Conservation (phyloP, 148 eudicot genomes). For the Salicornia ramosissima region DNA sequence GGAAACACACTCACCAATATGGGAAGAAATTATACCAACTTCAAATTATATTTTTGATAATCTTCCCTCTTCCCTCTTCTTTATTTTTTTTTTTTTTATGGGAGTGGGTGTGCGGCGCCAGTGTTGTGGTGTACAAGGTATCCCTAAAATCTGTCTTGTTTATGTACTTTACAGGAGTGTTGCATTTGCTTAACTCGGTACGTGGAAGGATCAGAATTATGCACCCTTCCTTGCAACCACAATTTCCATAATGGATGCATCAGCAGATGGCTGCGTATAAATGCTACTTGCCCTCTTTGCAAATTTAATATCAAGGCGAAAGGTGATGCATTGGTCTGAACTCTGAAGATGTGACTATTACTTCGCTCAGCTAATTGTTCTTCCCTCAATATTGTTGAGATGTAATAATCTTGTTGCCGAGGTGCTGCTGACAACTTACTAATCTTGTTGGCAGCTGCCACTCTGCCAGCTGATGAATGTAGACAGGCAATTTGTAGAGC, state of each 20-base stretch:
- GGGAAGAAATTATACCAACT: too few relatives aligned
- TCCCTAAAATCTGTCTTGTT: background rate
- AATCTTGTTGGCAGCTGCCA: constrained; percentile 5
- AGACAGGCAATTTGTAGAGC: constrained; percentile 15
- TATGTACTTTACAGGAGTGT: constrained; percentile 47
- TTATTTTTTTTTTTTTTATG: background rate
- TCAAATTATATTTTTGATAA: too few relatives aligned
- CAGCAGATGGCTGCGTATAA: constrained; percentile 63
- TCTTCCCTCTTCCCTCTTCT: too few relatives aligned
- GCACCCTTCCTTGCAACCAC: constrained; percentile 70
- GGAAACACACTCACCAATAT: too few relatives aligned
- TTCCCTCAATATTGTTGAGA: background rate
- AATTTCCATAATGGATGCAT: constrained; percentile 65
- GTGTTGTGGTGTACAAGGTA: background rate
- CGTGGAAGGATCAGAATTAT: constrained; percentile 58
- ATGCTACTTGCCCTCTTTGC: constrained; percentile 77
- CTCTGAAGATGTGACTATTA: constrained; percentile 33
- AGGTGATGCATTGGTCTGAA: constrained; percentile 46
- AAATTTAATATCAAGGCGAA: constrained; percentile 54
- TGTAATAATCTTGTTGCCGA: background rate
- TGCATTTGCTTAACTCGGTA: constrained; percentile 64
- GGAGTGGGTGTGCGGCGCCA: background rate
- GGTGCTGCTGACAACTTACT: background rate
- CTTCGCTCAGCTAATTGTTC: background rate
- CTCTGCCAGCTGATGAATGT: constrained; percentile 4